Evolutionary conservation across 129 eudicot species (phyloP).

Genomic region (Flaveria brownii): DNA sequence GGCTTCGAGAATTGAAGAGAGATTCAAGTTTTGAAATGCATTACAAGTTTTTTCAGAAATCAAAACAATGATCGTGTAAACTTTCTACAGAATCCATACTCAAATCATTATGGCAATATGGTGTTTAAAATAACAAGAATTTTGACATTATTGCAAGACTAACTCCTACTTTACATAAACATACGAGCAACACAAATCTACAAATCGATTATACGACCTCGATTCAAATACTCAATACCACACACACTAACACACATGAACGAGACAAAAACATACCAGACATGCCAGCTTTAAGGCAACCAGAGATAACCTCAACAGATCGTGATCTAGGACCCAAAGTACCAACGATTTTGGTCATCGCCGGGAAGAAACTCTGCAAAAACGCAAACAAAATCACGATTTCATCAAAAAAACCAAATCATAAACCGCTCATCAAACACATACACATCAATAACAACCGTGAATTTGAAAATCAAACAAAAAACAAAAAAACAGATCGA

Average conservation of each 20-base stretch:
- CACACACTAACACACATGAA: neutral
- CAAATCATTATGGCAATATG: neutral
- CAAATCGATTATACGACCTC: neutral
- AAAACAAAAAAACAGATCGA: slow-evolving; percentile 17
- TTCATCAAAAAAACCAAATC: neutral
- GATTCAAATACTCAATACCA: neutral
- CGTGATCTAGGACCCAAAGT: slow-evolving; percentile 84
- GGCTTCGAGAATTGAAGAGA: neutral
- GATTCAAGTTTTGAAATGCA: neutral
- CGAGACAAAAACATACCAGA: slow-evolving; percentile 44
- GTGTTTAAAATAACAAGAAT: neutral
- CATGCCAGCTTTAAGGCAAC: slow-evolving; percentile 82
- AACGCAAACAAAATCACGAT: neutral
- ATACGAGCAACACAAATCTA: slow-evolving; percentile 21
- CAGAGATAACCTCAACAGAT: slow-evolving; percentile 72
- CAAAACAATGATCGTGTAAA: neutral
- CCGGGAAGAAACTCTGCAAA: slow-evolving; percentile 75
- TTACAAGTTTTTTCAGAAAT: neutral
- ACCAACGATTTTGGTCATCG: slow-evolving; percentile 94
- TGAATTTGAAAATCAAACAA: neutral
- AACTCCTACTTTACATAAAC: neutral
- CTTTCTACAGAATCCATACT: neutral
- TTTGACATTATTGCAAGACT: neutral
- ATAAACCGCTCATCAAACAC: neutral
- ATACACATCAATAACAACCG: neutral